Conservation (phyloP, 352 stramenopile genomes). For the Thalassiosira hispida region DNA sequence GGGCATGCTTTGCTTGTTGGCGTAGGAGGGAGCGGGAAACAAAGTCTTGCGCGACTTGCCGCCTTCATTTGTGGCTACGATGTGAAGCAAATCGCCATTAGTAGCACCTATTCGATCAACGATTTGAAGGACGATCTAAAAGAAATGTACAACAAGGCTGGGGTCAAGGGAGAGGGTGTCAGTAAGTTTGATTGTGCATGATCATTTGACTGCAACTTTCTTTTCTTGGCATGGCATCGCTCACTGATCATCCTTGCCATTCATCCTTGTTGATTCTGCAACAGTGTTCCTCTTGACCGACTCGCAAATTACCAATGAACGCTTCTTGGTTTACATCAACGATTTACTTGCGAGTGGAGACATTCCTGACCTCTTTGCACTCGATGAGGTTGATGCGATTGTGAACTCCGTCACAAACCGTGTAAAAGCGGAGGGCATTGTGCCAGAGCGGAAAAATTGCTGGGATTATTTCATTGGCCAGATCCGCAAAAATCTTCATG, state of each 20-base stretch:
- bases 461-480: constrained; percentile 94
- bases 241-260: too few species aligned
- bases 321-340: constrained; percentile 98
- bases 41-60: constrained; percentile 92
- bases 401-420: constrained; percentile 90
- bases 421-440: constrained; percentile 92
- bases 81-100: constrained; percentile 93
- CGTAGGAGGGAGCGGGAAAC: constrained; percentile 94
- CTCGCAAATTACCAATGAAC: constrained; percentile 97
- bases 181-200: too few species aligned
- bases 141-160: constrained; percentile 94
- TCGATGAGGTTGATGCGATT: constrained; percentile 94
- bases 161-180: constrained; percentile 92
- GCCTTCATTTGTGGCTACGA: constrained; percentile 96
- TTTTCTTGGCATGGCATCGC: too few species aligned
- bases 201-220: too few species aligned
- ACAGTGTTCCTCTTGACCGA: constrained; percentile 99
- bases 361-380: constrained; percentile 95
- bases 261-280: too few species aligned
- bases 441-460: constrained; percentile 91
- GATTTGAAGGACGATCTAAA: constrained; percentile 96
- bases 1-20: constrained; percentile 97
- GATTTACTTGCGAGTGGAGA: constrained; percentile 93
- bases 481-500: constrained; percentile 92
- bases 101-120: constrained; percentile 94